phyloP scores from a whole-genome alignment of 306 rosid genomes.

The Ormosia semicastrata region DNA sequence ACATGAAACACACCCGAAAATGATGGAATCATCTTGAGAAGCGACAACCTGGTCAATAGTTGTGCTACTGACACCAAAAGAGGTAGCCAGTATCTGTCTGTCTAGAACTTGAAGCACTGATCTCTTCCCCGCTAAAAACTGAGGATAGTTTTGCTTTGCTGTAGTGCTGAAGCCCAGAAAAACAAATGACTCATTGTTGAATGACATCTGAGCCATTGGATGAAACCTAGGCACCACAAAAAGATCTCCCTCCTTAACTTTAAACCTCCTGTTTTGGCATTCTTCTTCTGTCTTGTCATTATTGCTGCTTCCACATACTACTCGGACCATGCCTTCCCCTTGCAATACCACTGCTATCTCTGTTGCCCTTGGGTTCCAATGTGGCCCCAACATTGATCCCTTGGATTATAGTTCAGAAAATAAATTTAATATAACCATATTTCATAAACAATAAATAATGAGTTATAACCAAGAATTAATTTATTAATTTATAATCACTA shows the following conservation, averaged over 20 bases:
- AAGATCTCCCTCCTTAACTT: constrained; percentile 68
- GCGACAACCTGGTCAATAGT: constrained; percentile 51
- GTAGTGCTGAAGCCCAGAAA: constrained; percentile 84
- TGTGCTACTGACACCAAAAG: constrained; percentile 55
- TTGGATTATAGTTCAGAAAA: constrained; percentile 4
- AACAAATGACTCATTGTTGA: constrained; percentile 57
- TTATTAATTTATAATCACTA: background rate
- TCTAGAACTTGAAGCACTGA: constrained; percentile 60
- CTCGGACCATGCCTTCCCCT: constrained; percentile 76
- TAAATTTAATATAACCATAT: background rate
- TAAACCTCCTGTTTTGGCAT: constrained; percentile 61
- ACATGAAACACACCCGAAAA: constrained; percentile 69
- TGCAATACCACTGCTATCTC: constrained; percentile 64
- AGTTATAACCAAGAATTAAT: background rate
- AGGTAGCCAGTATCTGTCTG: constrained; percentile 51
- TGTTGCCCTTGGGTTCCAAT: constrained; percentile 78
- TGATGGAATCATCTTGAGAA: constrained; percentile 46
- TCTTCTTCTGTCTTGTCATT: background rate
- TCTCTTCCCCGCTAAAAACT: constrained; percentile 65
- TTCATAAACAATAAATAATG: background rate
- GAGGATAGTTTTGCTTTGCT: constrained; percentile 47
- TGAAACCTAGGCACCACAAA: constrained; percentile 75
- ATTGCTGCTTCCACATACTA: constrained; percentile 52
- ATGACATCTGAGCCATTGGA: constrained; percentile 92
- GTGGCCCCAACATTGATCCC: constrained; percentile 96